Evolutionary conservation across 306 rosid genomes (phyloP).

Genomic region (Cicer pinnatifidum): DNA sequence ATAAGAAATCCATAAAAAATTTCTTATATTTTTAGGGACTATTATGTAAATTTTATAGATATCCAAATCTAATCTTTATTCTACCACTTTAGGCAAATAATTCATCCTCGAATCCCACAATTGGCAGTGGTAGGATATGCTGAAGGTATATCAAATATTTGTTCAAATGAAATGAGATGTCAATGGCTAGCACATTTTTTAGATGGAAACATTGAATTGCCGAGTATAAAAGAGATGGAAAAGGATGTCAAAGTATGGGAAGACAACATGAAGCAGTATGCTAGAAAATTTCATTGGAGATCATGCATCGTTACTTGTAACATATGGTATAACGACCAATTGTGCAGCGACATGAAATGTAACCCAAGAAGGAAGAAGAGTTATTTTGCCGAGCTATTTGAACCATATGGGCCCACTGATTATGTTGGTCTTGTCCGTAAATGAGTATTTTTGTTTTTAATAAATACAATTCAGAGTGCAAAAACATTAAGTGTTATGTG

Average conservation of each 20-base stretch:
- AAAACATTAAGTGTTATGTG: too few species aligned
- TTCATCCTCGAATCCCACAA: constrained; percentile 53
- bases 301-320: constrained; percentile 36
- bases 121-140: constrained; percentile 54
- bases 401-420: constrained; percentile 53
- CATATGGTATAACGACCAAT: constrained; percentile 54
- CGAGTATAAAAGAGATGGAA: constrained; percentile 55
- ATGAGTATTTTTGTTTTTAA: too few species aligned
- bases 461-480: too few species aligned
- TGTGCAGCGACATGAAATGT: constrained; percentile 56
- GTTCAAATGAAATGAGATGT: constrained; percentile 46
- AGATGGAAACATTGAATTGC: constrained; percentile 54
- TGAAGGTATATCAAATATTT: constrained; percentile 49
- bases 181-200: constrained; percentile 54
- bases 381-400: constrained; percentile 40
- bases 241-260: constrained; percentile 53
- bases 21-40: too few species aligned
- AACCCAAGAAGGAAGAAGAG: constrained; percentile 53
- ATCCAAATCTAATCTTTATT: neutral
- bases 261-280: constrained; percentile 42
- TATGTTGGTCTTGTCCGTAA: constrained; percentile 44
- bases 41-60: too few species aligned
- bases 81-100: constrained; percentile 43
- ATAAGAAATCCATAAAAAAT: neutral
- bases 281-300: constrained; percentile 40